These are phyloP conservation scores for Thalassiosira profunda DNA, from an alignment of 108 stramenopile genomes.

Conservation along the genomic window DNA sequence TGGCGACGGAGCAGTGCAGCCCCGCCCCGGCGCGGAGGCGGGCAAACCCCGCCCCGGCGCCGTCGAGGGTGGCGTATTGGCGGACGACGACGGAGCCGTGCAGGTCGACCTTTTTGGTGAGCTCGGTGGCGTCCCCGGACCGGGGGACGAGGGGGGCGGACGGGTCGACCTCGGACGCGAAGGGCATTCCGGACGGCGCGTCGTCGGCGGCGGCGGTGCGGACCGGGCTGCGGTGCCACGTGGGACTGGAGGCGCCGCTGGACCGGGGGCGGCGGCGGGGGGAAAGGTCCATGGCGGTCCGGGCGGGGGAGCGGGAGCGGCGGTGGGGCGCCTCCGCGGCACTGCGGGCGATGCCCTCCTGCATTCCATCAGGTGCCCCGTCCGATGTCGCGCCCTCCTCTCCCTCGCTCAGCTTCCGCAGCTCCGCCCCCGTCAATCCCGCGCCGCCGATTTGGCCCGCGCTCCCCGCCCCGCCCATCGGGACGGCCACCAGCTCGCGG, in stretches of 20 bases:
- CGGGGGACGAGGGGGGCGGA: conserved; percentile 55
- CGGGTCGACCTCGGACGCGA: conserved; percentile 23
- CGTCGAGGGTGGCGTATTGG: conserved; percentile 53
- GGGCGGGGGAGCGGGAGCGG: conserved; percentile 15
- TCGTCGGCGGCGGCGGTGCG: conserved; percentile 21
- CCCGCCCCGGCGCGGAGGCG: conserved; percentile 66
- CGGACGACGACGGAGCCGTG: conserved; percentile 87
- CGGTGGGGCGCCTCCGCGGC: neutral
- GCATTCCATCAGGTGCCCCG: conserved; percentile 3
- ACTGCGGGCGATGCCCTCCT: neutral
- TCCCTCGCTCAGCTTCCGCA: neutral
- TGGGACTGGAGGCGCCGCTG: conserved; percentile 10
- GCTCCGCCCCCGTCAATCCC: conserved; percentile 34
- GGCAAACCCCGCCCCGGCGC: conserved; percentile 72
- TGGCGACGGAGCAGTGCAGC: conserved; percentile 84
- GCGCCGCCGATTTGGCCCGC: conserved; percentile 39
- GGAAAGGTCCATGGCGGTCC: conserved; percentile 6
- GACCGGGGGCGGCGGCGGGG: neutral
- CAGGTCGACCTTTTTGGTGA: conserved; percentile 84
- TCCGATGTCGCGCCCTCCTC: neutral
- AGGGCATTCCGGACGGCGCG: conserved; percentile 9
- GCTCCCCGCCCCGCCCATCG: conserved; percentile 33
- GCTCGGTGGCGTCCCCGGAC: conserved; percentile 53
- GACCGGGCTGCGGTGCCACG: too few species aligned
- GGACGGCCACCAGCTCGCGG: conserved; percentile 13